phyloP scores from a whole-genome alignment of 768 basidiomycete species.

The Termitomyces sp. region DNA sequence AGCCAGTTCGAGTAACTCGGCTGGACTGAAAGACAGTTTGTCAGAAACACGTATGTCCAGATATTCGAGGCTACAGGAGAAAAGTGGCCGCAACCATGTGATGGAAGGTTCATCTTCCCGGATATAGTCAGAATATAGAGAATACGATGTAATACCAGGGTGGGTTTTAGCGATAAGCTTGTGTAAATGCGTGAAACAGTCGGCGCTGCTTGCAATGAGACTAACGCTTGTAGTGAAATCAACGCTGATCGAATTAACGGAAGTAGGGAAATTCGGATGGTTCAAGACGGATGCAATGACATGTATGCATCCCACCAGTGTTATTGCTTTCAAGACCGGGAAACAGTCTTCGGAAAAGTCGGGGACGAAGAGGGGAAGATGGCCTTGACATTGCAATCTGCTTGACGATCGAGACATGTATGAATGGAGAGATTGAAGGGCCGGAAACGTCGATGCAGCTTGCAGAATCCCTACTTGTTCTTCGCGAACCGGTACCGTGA shows the following conservation, averaged over 20 bases:
- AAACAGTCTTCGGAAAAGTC: not conserved
- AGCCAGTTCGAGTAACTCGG: not conserved
- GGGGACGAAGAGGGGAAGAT: not conserved
- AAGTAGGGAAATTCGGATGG: not conserved
- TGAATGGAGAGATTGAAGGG: not conserved
- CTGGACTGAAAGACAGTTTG: not conserved
- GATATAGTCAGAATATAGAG: not conserved
- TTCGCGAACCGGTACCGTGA: not conserved
- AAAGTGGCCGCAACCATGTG: not conserved
- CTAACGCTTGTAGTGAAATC: not conserved
- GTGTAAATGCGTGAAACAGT: not conserved
- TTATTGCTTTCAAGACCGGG: not conserved
- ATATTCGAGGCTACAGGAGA: not conserved
- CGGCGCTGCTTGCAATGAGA: not conserved
- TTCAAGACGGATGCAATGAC: not conserved
- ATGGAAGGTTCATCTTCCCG: not conserved
- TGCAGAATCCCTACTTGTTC: not conserved
- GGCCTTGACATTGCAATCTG: not conserved
- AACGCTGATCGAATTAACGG: not conserved
- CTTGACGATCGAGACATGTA: fast-evolving
- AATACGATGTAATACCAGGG: not conserved
- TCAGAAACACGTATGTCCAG: not conserved
- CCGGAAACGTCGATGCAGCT: not conserved
- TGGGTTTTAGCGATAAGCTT: not conserved
- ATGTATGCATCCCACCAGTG: not conserved